Evolutionary conservation across 139 green algal genomes (phyloP), one percentile per base, ranked within the genome.

Genomic region (Trebouxia sp.): DNA sequence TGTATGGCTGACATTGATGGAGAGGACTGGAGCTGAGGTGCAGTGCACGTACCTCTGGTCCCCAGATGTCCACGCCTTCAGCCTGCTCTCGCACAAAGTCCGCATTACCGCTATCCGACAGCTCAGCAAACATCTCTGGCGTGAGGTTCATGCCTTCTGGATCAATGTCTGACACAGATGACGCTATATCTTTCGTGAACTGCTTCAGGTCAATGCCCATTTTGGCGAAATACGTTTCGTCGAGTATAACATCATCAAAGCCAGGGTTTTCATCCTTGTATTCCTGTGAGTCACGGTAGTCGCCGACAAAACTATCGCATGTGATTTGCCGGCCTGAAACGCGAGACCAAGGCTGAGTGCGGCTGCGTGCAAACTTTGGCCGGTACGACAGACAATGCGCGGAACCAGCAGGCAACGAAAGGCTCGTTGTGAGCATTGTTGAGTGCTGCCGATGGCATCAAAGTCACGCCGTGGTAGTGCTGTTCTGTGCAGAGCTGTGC

Each of bases 161-260:
- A 53, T 81, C 76, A 32, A 58, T 47, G 53, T 81, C 76, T 35
- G 28, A 30, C 8, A 53, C 76, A 12, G 17, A 35, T 15, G 39
- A 53, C 7, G 14, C 32, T 11, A 50, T 20, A 6, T 81, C 37
- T 30, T 50, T 53, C 24, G 39, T 37, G 7, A 72, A 9, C 50
- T 81, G 51, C 1, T 76, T 24, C 65, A 84, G 66, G 66, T 7
- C 12, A 20, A 89, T 83, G 56, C 85, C 85, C 35, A 89, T 65
- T n/a, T 86, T 81, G 6, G 75, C 9, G 50, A 87, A 89, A 35
- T 87, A 86, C 0, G 53, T 48, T 17, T 89, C 85, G n/a, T 89
- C 83, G 24, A 89, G 83, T 30, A 79, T 5, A 10, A 89, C 41
- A 14, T 87, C 76, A 43, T 89, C 85, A 39, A 87, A 80, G 58